phyloP scores from a whole-genome alignment of 2,329 filamentous ascomycete genomes.

The Botrytis squamosa region DNA sequence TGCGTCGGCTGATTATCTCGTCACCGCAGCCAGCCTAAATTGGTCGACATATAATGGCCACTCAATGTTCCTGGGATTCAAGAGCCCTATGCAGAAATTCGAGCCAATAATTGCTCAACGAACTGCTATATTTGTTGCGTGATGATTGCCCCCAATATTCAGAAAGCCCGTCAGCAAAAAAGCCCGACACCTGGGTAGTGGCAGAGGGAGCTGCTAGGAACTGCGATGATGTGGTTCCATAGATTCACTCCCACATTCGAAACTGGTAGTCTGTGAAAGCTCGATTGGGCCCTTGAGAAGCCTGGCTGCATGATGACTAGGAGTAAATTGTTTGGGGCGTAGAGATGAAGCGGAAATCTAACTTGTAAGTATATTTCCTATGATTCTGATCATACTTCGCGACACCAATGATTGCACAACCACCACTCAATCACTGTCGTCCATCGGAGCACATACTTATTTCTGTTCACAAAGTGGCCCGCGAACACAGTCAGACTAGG shows the following conservation, averaged over 20 bases:
- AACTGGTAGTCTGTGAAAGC: not conserved
- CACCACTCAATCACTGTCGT: not conserved
- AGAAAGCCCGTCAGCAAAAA: not conserved
- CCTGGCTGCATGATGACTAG: not conserved
- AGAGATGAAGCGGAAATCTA: not conserved
- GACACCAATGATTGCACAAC: not conserved
- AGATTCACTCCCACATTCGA: not conserved
- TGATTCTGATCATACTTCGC: not conserved
- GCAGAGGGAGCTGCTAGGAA: not conserved
- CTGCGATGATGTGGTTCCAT: not conserved
- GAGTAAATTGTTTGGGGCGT: not conserved
- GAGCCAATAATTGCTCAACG: not conserved
- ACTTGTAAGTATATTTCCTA: not conserved
- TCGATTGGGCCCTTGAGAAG: not conserved
- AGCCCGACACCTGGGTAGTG: not conserved
- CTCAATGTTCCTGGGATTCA: not conserved
- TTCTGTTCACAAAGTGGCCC: not conserved
- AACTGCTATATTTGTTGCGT: not conserved
- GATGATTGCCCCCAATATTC: not conserved
- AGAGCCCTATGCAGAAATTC: not conserved
- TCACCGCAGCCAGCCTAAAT: not conserved
- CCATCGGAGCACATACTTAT: not conserved
- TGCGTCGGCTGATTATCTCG: not conserved
- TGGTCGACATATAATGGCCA: not conserved
- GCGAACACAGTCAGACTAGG: not conserved